Evolutionary conservation across 805 yeast species (phyloP), one percentile per base, ranked within the genome.

Genomic region (Saccharomyces eubayanus): DNA sequence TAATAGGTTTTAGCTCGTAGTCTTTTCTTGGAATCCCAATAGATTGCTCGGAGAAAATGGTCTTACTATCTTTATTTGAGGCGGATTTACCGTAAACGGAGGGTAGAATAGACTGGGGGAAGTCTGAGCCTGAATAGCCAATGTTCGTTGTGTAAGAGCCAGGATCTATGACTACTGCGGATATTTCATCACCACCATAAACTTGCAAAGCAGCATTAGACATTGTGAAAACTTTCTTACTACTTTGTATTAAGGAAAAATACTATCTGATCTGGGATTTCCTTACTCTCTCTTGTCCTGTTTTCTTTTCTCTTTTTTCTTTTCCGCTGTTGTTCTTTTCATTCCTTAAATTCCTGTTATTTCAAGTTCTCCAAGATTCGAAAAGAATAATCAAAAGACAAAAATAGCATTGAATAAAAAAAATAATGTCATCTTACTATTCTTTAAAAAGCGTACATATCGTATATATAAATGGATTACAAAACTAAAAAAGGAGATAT

Each of bases 71-170:
- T 47, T 55, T 64, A 6, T 50, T 57, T 9, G 53, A 53, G 29
- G 53, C 54, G 53, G 3, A 45, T n/a, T 41, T 45, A 8, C 83
- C 86, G 63, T 81, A 89, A 56, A 69, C 78, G 0, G 96, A 87
- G 2, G 97, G 94, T 11, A 84, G 68, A 27, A 87, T 80, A 3
- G 83, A 73, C 58, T 84, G 80, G 11, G 99, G 99, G 52, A 81
- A 78, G 66, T 91, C 97, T 54, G 89, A 92, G 10, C 98, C 98
- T 2, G 97, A 91, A 69, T 81, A 90, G 1, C 99, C 99, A 20
- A 85, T 82, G 52, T 92, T 82, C 6, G 97, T 89, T 55, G 82
- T 74, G 57, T 77, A 82, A 10, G 96, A 85, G 36, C 98, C 98
- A 1, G 96, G 91, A 65, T 94, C 98, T 28, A 92, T 75, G 31